phyloP scores from a whole-genome alignment of 257 asterid species.

The Solanum virginianum region DNA sequence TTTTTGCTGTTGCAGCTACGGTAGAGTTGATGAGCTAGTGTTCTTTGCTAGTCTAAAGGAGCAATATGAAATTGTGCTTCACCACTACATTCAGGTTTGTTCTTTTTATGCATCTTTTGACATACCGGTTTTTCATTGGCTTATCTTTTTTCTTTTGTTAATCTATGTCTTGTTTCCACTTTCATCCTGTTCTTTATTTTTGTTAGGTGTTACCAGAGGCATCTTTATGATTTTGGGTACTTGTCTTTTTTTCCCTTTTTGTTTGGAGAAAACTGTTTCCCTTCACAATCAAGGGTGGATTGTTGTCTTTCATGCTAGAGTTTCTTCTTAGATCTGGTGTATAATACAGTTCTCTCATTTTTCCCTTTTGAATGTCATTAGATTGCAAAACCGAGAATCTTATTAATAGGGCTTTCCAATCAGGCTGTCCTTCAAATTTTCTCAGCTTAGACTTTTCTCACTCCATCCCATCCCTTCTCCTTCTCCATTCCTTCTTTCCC shows the following conservation, averaged over 20 bases:
- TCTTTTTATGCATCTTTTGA: conserved; percentile 5
- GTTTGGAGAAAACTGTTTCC: background rate
- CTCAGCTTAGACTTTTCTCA: background rate
- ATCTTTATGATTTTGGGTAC: background rate
- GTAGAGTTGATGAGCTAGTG: conserved; percentile 94
- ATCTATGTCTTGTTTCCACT: background rate
- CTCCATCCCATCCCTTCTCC: background rate
- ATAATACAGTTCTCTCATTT: background rate
- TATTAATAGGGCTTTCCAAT: background rate
- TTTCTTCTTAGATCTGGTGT: background rate
- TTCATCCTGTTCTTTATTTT: background rate
- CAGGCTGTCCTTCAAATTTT: background rate
- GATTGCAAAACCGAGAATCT: background rate
- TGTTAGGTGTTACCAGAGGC: background rate
- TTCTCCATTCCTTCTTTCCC: background rate
- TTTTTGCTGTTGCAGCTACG: conserved; percentile 50
- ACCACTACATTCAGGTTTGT: conserved; percentile 87
- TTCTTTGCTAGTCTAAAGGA: conserved; percentile 95
- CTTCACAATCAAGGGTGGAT: background rate
- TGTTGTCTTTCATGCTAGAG: background rate
- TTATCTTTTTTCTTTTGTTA: background rate
- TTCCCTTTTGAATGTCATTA: background rate
- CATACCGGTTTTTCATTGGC: background rate
- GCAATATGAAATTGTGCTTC: conserved; percentile 86
- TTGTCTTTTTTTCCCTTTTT: background rate